Conservation (phyloP, 306 rosid genomes). For the Crotalaria pallida region DNA sequence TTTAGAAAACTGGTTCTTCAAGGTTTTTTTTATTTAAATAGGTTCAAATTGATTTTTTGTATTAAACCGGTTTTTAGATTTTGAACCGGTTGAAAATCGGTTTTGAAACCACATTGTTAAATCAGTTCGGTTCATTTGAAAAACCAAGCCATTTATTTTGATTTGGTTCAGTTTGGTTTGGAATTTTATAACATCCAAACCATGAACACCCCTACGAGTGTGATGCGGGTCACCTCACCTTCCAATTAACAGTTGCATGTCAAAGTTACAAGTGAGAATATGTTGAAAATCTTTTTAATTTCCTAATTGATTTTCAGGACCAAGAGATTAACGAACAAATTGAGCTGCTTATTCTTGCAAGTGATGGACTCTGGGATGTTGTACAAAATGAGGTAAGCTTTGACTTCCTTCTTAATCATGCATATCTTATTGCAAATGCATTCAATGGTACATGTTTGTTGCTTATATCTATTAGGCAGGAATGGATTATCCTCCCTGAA, state of each 20-base stretch:
- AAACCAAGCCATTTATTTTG: no score
- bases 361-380: no score
- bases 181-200: no score
- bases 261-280: background rate
- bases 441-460: background rate
- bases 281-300: constrained; percentile 17
- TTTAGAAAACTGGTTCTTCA: no score
- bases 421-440: constrained; percentile 11
- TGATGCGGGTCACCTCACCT: background rate
- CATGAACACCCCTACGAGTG: no score
- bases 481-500: background rate
- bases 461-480: background rate
- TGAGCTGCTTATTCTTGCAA: constrained; percentile 82
- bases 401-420: constrained; percentile 15
- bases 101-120: no score
- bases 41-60: no score
- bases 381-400: constrained; percentile 72
- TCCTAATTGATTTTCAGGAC: constrained; percentile 46
- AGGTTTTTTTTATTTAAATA: no score
- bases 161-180: no score
- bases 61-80: no score
- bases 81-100: no score
- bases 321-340: constrained; percentile 65
- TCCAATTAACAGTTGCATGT: background rate
- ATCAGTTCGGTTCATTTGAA: no score